phyloP scores from a whole-genome alignment of 164 flowering plant species.

The Nymphaea colorata region DNA sequence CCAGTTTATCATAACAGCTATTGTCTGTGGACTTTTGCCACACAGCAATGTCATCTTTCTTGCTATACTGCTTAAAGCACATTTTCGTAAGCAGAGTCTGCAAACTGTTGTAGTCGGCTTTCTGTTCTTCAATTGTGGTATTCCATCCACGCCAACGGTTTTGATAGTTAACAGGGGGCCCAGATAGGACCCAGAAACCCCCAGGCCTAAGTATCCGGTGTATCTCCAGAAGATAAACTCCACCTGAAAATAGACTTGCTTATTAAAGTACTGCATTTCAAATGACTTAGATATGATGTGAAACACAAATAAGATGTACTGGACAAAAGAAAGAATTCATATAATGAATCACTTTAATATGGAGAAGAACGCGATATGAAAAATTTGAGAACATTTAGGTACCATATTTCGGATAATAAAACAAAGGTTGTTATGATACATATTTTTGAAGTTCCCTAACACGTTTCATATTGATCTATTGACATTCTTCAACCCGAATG shows the following conservation, averaged over 20 bases:
- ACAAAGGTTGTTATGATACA: background rate
- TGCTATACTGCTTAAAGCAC: slow-evolving; percentile 79
- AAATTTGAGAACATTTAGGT: background rate
- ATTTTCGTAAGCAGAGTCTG: slow-evolving; percentile 62
- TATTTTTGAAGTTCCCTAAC: background rate
- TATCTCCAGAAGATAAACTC: slow-evolving; percentile 83
- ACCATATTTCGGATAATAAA: too few species aligned
- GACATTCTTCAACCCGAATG: too few species aligned
- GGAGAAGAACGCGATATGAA: background rate
- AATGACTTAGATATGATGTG: background rate
- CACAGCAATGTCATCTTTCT: slow-evolving; percentile 91
- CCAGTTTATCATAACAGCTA: slow-evolving; percentile 52
- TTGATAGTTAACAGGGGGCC: slow-evolving; percentile 95
- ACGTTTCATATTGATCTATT: too few species aligned
- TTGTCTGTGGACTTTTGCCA: slow-evolving; percentile 73
- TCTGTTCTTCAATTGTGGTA: slow-evolving; percentile 84
- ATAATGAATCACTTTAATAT: background rate
- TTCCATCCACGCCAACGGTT: slow-evolving; percentile 93
- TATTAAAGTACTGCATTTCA: background rate
- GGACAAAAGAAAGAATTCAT: background rate
- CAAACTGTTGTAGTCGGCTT: slow-evolving; percentile 69
- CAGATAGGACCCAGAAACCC: slow-evolving; percentile 97
- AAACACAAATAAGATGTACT: background rate
- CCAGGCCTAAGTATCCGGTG: slow-evolving; percentile 97
- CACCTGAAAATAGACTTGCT: slow-evolving; percentile 40